Evolutionary conservation across 306 rosid genomes (phyloP).

Genomic region (Fagus crenata): DNA sequence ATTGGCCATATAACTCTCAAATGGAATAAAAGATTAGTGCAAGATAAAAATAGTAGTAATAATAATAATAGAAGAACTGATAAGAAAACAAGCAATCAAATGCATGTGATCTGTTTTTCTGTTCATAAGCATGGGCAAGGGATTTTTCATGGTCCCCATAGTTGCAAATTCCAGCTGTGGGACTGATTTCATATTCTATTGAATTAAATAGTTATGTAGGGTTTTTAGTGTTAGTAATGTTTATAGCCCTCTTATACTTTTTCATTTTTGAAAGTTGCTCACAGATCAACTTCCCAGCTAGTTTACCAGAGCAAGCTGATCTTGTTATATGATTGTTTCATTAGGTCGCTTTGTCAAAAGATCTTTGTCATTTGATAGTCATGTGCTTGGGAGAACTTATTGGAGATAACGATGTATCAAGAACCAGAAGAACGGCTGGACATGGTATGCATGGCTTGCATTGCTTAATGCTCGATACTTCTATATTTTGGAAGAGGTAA

Average conservation of each 20-base stretch:
- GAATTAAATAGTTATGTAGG: neutral
- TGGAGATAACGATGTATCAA: constrained; percentile 42
- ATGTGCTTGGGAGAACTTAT: constrained; percentile 78
- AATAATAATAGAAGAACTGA: neutral
- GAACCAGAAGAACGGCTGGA: constrained; percentile 36
- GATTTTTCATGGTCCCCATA: neutral
- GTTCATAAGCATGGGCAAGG: neutral
- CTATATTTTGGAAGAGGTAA: constrained; percentile 92
- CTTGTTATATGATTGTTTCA: constrained; percentile 35
- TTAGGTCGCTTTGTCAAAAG: constrained; percentile 89
- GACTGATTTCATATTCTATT: neutral
- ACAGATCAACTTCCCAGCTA: constrained; percentile 3
- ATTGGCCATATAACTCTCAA: neutral
- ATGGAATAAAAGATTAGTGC: neutral
- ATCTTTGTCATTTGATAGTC: constrained; percentile 88
- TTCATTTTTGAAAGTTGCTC: neutral
- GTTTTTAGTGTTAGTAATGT: neutral
- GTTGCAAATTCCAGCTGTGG: neutral
- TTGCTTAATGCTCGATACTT: constrained; percentile 73
- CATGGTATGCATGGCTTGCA: constrained; percentile 67
- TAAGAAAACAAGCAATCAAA: neutral
- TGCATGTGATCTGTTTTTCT: neutral
- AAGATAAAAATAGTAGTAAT: neutral
- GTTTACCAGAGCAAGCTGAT: constrained; percentile 35
- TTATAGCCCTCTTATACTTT: neutral